Percentiles rank a stretch among this genome's conserved stretches.
These are phyloP conservation scores for Zygnema circumcarinatum DNA, from an alignment of 139 green algal genomes.

Conservation along the genomic window DNA sequence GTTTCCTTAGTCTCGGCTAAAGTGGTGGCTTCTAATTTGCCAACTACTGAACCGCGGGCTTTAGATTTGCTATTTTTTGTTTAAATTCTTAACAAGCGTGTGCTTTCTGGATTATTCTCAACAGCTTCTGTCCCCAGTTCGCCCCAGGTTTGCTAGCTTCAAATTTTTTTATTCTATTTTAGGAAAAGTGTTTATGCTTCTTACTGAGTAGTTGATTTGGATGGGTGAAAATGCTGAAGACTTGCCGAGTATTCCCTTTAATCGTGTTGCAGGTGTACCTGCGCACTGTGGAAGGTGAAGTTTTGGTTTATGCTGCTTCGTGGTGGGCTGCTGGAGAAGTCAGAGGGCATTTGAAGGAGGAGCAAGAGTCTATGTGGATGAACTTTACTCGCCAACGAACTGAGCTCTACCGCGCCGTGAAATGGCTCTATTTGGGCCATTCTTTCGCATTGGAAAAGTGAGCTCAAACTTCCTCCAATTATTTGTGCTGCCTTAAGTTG, in stretches of 20 bases:
- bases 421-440: constrained; percentile 75
- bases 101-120: too few relatives aligned
- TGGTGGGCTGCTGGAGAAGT: constrained; percentile 78
- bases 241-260: too few relatives aligned
- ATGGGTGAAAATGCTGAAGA: too few relatives aligned
- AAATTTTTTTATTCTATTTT: not conserved
- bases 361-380: constrained; percentile 82
- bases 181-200: not conserved
- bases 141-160: not conserved
- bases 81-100: too few relatives aligned
- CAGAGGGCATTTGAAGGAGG: constrained; percentile 47
- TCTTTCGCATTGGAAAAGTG: constrained; percentile 40
- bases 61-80: too few relatives aligned
- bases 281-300: constrained; percentile 47
- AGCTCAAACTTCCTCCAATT: not conserved
- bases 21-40: too few relatives aligned
- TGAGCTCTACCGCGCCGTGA: constrained; percentile 85
- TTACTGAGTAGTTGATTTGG: too few relatives aligned
- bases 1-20: too few relatives aligned
- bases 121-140: not conserved
- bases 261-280: constrained; percentile 66
- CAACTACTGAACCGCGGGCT: too few relatives aligned
- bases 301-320: constrained; percentile 88
- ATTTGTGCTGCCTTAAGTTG: not conserved
- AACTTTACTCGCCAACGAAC: constrained; percentile 75